Conservation (phyloP, 106 monocot species). For the Dendrobium officinale region DNA sequence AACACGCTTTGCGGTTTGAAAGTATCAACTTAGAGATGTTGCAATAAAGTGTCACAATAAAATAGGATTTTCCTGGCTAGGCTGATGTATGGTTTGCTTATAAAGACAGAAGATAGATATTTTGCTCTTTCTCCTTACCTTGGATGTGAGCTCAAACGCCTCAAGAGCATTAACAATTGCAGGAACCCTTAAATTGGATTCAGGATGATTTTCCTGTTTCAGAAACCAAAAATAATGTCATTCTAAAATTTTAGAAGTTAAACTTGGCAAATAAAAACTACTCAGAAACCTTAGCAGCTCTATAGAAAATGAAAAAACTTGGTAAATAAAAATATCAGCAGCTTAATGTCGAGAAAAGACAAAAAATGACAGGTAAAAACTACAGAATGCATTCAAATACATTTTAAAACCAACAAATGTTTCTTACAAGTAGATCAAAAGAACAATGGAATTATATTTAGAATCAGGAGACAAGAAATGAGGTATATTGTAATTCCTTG, state of each 20-base stretch:
- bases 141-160: constrained; percentile 72
- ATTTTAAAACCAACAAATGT: not conserved
- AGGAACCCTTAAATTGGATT: constrained; percentile 83
- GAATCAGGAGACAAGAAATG: not conserved
- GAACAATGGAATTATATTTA: not conserved
- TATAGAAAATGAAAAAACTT: not conserved
- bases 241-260: not conserved
- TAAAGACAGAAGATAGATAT: not conserved
- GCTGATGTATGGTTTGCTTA: not conserved
- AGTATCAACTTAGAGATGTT: not conserved
- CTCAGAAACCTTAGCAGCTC: no score
- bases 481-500: no score
- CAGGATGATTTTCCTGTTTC: constrained; percentile 83
- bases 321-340: not conserved
- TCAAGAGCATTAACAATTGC: constrained; percentile 83
- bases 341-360: not conserved
- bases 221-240: not conserved
- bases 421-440: constrained; percentile 1
- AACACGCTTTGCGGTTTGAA: not conserved
- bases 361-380: not conserved
- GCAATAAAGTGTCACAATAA: not conserved
- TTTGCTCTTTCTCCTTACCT: constrained; percentile 32
- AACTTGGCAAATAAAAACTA: no score
- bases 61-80: not conserved
- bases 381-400: not conserved